Evolutionary conservation across 306 rosid species (phyloP).

Genomic region (Glycine latifolia): DNA sequence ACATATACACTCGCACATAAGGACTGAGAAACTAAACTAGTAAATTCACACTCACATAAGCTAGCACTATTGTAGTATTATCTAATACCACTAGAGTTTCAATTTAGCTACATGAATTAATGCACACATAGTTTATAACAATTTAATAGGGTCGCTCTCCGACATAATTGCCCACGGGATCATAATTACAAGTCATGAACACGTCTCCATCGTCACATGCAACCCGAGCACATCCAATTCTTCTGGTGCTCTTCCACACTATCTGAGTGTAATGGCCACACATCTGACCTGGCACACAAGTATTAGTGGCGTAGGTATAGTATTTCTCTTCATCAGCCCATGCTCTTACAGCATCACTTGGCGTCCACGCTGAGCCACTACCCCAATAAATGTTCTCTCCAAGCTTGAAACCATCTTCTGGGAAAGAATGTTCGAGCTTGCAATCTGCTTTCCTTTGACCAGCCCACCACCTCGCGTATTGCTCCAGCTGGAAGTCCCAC

Average conservation of each 20-base stretch:
- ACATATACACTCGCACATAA: neutral
- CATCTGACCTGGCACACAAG: conserved; percentile 71
- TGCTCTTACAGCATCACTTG: conserved; percentile 68
- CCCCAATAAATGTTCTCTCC: conserved; percentile 95
- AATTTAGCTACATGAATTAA: neutral
- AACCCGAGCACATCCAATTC: conserved; percentile 79
- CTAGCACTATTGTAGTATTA: neutral
- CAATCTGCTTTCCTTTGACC: conserved; percentile 71
- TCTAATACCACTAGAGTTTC: neutral
- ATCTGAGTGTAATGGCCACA: conserved; percentile 93
- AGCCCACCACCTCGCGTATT: conserved; percentile 87
- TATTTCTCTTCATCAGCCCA: conserved; percentile 81
- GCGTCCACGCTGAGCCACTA: conserved; percentile 75
- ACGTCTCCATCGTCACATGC: conserved; percentile 81
- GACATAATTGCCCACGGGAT: conserved; percentile 76
- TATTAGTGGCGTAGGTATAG: conserved; percentile 64
- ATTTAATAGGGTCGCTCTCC: conserved; percentile 74
- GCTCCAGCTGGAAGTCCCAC: conserved; percentile 80
- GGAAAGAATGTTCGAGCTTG: conserved; percentile 78
- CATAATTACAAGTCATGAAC: conserved; percentile 90
- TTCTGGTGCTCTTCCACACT: conserved; percentile 76
- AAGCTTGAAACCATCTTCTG: conserved; percentile 70
- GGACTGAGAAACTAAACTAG: neutral
- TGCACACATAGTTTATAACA: neutral
- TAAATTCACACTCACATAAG: neutral